Conservation (phyloP, 164 flowering plant species). For the Warburgia ugandensis region DNA sequence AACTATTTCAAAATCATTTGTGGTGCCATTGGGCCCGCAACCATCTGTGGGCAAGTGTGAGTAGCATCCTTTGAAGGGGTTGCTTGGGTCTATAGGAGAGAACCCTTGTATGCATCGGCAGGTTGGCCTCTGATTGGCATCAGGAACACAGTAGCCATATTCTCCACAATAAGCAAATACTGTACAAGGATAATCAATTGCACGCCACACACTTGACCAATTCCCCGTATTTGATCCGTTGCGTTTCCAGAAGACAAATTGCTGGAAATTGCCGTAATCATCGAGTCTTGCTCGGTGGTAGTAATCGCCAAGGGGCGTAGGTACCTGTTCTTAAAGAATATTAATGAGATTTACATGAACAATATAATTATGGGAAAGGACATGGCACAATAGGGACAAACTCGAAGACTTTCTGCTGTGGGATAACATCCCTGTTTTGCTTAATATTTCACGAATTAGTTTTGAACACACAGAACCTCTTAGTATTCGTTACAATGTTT, state of each 20-base stretch:
- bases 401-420: no score
- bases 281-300: slow-evolving; percentile 20
- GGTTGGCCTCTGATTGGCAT: slow-evolving; percentile 5
- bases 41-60: slow-evolving; percentile 7
- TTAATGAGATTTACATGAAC: no score
- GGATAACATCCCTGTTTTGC: no score
- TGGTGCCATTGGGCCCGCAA: slow-evolving; percentile 8
- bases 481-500: no score
- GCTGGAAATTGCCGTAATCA: slow-evolving; percentile 21
- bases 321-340: no score
- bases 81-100: slow-evolving; percentile 10
- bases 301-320: slow-evolving; percentile 19
- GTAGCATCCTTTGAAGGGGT: slow-evolving; percentile 18
- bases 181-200: slow-evolving; percentile 8
- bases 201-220: slow-evolving; percentile 20
- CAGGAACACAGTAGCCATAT: slow-evolving; percentile 16
- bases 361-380: no score
- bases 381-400: no score
- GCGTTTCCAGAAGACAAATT: slow-evolving; percentile 9
- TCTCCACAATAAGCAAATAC: slow-evolving; percentile 18
- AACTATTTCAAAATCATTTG: slow-evolving; percentile 3
- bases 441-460: no score
- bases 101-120: slow-evolving; percentile 19
- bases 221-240: slow-evolving; percentile 5
- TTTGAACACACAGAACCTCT: no score